Conservation (phyloP, 805 yeast species). For the Pichia heedii region DNA sequence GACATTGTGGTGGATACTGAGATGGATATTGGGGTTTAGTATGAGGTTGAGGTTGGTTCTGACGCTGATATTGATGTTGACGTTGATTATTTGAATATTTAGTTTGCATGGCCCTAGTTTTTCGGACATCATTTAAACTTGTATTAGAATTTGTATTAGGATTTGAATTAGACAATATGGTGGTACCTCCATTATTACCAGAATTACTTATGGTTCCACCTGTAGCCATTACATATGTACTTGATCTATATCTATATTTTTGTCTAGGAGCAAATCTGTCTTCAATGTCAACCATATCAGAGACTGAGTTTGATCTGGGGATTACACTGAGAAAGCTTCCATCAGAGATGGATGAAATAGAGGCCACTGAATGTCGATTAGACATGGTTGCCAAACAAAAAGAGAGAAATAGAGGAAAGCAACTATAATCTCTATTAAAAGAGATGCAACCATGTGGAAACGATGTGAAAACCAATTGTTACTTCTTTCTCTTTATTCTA, state of each 20-base stretch:
- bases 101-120: no score
- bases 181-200: no score
- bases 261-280: constrained; percentile 32
- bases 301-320: constrained; percentile 9
- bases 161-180: no score
- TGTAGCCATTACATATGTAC: no score
- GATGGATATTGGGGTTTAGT: not conserved
- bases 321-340: not conserved
- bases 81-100: no score
- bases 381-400: not conserved
- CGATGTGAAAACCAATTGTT: no score
- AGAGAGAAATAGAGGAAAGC: no score
- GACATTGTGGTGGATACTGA: not conserved
- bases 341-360: not conserved
- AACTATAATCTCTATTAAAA: no score
- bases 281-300: constrained; percentile 24
- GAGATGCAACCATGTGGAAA: no score
- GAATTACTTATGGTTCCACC: no score
- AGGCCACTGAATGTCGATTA: not conserved
- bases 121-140: no score
- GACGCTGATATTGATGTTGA: not conserved
- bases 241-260: constrained; percentile 11
- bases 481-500: no score
- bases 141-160: not conserved
- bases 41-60: not conserved